These are phyloP conservation scores for Ascochyta rabiei DNA, from an alignment of 2,329 filamentous ascomycete genomes.

Conservation along the genomic window DNA sequence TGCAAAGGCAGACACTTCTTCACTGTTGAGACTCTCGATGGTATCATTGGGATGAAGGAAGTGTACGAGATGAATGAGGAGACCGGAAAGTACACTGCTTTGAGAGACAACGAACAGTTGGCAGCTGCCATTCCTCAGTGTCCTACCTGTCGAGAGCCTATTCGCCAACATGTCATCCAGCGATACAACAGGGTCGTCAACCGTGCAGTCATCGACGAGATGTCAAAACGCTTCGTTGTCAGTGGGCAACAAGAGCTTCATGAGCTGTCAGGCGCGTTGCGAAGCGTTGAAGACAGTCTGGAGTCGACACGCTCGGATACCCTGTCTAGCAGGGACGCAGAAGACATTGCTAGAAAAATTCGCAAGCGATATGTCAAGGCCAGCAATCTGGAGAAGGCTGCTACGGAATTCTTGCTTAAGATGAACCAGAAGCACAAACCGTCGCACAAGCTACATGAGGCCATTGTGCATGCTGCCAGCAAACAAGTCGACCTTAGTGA, in stretches of 20 bases:
- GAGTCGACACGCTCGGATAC: slow-evolving; percentile 18
- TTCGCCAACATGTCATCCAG: slow-evolving; percentile 43
- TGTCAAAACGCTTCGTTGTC: slow-evolving; percentile 47
- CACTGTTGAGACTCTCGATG: slow-evolving; percentile 40
- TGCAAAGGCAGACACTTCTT: slow-evolving; percentile 41
- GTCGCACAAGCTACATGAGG: slow-evolving; percentile 48
- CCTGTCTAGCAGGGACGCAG: background rate
- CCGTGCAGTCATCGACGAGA: slow-evolving; percentile 47
- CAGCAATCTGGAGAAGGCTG: slow-evolving; percentile 20
- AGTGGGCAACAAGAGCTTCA: slow-evolving; percentile 35
- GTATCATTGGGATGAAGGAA: slow-evolving; percentile 34
- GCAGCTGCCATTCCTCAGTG: slow-evolving; percentile 38
- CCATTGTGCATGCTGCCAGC: slow-evolving; percentile 33
- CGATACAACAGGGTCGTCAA: slow-evolving; percentile 49
- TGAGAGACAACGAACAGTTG: slow-evolving; percentile 35
- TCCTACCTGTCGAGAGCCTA: slow-evolving; percentile 40
- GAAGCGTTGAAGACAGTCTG: slow-evolving; percentile 23
- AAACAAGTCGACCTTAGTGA: slow-evolving; percentile 23
- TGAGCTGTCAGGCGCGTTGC: slow-evolving; percentile 25
- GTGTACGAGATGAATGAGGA: slow-evolving; percentile 23
- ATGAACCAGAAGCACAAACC: slow-evolving; percentile 45
- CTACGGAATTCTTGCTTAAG: slow-evolving; percentile 27
- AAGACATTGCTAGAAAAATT: background rate
- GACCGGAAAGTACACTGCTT: slow-evolving; percentile 26
- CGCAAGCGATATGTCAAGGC: slow-evolving; percentile 20